Evolutionary conservation across 2,329 filamentous ascomycete species (phyloP).

Genomic region (Talaromyces sp.): DNA sequence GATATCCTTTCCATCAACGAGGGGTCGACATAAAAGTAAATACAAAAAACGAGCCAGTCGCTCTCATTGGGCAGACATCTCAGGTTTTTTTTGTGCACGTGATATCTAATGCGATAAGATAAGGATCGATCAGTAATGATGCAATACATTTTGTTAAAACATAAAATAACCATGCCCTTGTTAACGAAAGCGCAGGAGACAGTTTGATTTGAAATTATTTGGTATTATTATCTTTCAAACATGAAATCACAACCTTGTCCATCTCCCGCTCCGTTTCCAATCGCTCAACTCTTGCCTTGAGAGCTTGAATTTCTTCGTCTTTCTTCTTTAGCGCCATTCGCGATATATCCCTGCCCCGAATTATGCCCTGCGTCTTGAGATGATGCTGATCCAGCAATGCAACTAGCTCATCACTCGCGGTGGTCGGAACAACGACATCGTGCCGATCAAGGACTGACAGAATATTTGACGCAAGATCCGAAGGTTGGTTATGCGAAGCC

Average conservation of each 20-base stretch:
- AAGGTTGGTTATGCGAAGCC: slow-evolving; percentile 19
- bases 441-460: slow-evolving; percentile 35
- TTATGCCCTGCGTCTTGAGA: slow-evolving; percentile 58
- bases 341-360: slow-evolving; percentile 63
- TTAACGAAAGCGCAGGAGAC: neutral
- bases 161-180: neutral
- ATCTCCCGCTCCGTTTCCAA: slow-evolving; percentile 57
- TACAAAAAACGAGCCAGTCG: neutral
- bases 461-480: slow-evolving; percentile 26
- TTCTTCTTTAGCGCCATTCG: slow-evolving; percentile 60
- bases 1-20: neutral
- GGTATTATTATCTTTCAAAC: slow-evolving; percentile 25
- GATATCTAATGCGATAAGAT: slow-evolving; percentile 3
- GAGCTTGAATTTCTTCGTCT: slow-evolving; percentile 61
- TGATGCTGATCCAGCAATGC: slow-evolving; percentile 54
- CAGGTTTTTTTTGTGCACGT: slow-evolving; percentile 4
- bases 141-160: neutral
- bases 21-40: neutral
- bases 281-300: slow-evolving; percentile 62
- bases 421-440: slow-evolving; percentile 30
- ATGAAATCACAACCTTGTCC: slow-evolving; percentile 46
- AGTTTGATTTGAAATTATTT: neutral
- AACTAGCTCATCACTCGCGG: slow-evolving; percentile 35
- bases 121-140: neutral
- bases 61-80: slow-evolving; percentile 5